A percentile compares a stretch with the other conserved stretches of the same genome.
Evolutionary conservation across 75 land plant genomes (phyloP).

Genomic region (Selaginella tamariscina): DNA sequence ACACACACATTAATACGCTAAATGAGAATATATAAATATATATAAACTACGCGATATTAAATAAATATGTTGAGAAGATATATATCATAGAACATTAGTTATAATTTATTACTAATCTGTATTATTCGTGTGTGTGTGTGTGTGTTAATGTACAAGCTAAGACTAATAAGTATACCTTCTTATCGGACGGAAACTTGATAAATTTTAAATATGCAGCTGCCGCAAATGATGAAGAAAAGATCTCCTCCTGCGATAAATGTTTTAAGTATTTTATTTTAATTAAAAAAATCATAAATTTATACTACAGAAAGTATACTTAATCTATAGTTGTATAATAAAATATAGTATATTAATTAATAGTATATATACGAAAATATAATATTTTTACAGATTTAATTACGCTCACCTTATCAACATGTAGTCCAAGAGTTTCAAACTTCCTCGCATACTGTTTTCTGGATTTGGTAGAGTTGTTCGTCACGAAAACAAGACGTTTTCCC

Average conservation of each 20-base stretch:
- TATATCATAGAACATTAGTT: too few relatives aligned
- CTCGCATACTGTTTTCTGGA: slow-evolving; percentile 97
- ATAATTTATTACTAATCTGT: too few relatives aligned
- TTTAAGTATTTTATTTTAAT: too few relatives aligned
- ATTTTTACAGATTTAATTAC: background rate
- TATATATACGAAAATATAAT: background rate
- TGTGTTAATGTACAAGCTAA: too few relatives aligned
- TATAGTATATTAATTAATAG: background rate
- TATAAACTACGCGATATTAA: too few relatives aligned
- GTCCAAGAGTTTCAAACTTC: slow-evolving; percentile 95
- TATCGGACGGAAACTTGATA: slow-evolving; percentile 78
- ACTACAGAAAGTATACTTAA: background rate
- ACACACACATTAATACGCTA: too few relatives aligned
- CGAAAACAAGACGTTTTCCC: slow-evolving; percentile 95
- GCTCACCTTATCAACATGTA: slow-evolving; percentile 68
- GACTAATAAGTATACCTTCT: too few relatives aligned
- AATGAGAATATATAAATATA: too few relatives aligned
- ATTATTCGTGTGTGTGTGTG: too few relatives aligned
- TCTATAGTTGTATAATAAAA: background rate
- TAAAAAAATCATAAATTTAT: too few relatives aligned
- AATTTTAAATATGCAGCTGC: slow-evolving; percentile 96
- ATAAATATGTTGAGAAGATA: too few relatives aligned
- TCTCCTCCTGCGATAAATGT: slow-evolving; percentile 61
- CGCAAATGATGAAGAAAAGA: slow-evolving; percentile 99
- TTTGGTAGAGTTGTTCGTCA: slow-evolving; percentile 98